Evolutionary conservation across 208 protist species (phyloP).

Genomic region (Lotmaria passim): DNA sequence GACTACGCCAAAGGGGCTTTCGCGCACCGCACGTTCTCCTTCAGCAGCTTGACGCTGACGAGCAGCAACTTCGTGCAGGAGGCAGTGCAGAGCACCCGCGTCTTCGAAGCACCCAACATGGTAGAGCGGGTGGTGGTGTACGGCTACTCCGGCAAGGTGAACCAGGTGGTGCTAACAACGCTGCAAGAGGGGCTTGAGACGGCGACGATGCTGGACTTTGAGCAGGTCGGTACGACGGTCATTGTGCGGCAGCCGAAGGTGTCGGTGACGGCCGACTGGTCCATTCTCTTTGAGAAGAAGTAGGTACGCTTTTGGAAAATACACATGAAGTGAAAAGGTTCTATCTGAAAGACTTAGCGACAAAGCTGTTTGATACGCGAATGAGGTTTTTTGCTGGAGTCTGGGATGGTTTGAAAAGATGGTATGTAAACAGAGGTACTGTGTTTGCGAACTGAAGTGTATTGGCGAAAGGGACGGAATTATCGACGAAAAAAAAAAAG

Average conservation of each 20-base stretch:
- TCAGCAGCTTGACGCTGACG: constrained; percentile 42
- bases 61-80: constrained; percentile 20
- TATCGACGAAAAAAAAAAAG: too few species aligned
- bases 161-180: constrained; percentile 11
- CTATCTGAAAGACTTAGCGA: background rate
- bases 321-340: too few species aligned
- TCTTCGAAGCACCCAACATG: constrained; percentile 32
- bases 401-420: too few species aligned
- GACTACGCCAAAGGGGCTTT: constrained; percentile 67
- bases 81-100: background rate
- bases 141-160: constrained; percentile 47
- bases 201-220: constrained; percentile 53
- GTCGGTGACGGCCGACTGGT: constrained; percentile 60
- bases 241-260: constrained; percentile 68
- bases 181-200: constrained; percentile 2
- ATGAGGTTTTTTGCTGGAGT: too few species aligned
- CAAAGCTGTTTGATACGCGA: too few species aligned
- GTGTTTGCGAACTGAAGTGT: too few species aligned
- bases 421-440: too few species aligned
- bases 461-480: too few species aligned
- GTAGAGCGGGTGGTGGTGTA: constrained; percentile 80
- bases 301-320: too few species aligned
- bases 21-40: constrained; percentile 58
- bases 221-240: constrained; percentile 53
- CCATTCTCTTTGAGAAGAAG: constrained; percentile 55